Evolutionary conservation across 2,329 filamentous ascomycete species (phyloP), one percentile per base, ranked within the genome.

Genomic region (Talaromyces sp.): DNA sequence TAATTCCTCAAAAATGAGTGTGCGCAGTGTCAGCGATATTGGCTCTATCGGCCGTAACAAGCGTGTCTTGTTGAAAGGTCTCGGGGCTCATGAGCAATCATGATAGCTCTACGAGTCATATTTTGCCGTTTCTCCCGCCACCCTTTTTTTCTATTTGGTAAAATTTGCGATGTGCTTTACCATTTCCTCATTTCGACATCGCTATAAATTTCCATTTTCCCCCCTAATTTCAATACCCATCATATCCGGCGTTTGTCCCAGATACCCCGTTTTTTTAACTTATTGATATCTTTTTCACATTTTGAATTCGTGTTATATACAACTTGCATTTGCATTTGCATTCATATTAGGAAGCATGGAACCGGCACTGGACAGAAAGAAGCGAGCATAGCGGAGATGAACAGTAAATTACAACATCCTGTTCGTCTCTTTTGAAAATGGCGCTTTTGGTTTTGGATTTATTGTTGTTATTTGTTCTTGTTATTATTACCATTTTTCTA

Each of bases 11-110:
- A 63, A 57, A 30, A 47, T 63, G 57, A 58, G 61, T 36, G 40
- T 54, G 18, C 61, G 61, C 30, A 78, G 76, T 59, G 73, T 78
- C 60, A 76, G 75, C 61, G 76, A 79, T 60, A 75, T 78, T 47
- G 69, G 74, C 2, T 68, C 68, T 31, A 69, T 61, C 31, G 73
- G 73, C 42, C 68, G 72, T 9, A 78, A 74, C 63, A 73, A 72
- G 63, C 73, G 76, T 7, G 73, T 79, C 36, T 70, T 70, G 14
- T 67, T 79, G 7, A 72, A 70, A 36, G 75, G 76, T 16, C 67
- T 79, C 44, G 71, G 65, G 23, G 44, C 50, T 36, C 54, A 54
- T 27, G 62, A 62, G 16, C 72, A 60, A 63, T 71, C 67, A 53
- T 60, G 57, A 65, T 66, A 55, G 28, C 12, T 36, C 14, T 12